Base-by-base conservation (phyloP, 202 grass and related monocot species). In the Schoenoplectus tabernaemontani region DNA sequence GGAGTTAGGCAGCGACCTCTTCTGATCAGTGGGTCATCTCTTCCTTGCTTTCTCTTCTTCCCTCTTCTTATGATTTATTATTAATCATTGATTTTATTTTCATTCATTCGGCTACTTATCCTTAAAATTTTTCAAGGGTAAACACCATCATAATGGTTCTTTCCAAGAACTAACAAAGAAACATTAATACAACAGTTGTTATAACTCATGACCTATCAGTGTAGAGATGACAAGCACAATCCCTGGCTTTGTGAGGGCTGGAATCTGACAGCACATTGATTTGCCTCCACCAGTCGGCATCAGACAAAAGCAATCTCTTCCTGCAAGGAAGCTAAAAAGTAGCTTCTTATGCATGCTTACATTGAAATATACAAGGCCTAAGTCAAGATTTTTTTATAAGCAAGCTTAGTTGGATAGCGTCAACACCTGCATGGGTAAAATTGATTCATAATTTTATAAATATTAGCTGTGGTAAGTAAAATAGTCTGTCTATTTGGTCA, bases 271-370 rank as follows among this genome's bases (percentile, higher is more conserved):
- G 51, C 91, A 93, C 91, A 93, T 93, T 22, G 94, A 97, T 79
- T 93, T 97, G 64, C 94, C 94, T 43, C 94, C 94, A 75, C 94
- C 94, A 87, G 94, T 97, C 79, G 94, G 94, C 91, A 97, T 93
- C 73, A 97, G 86, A 86, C 94, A 97, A 81, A 97, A 97, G 80
- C 94, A 97, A 83, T 97, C 93, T 62, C 81, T 92, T 83, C 94
- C 91, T 97, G 86, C 42, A 81, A 71, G 82, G 50, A 51, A 82
- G 36, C 37, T 11, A 77, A 3, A 28, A 26, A 36, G 37, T 47
- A 85, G 26, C 64, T 80, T 22, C 5, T 78, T 44, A 78, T 15
- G 23, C 46, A 75, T 54, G 24, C 7, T 54, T 75, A 75, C 9
- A 19, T 26, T 70, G 22, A 28, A 70, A 24, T 12, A 13, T 70